Evolutionary conservation across 495 filamentous ascomycete species (phyloP).

Genomic region (Oidiodendron maius): DNA sequence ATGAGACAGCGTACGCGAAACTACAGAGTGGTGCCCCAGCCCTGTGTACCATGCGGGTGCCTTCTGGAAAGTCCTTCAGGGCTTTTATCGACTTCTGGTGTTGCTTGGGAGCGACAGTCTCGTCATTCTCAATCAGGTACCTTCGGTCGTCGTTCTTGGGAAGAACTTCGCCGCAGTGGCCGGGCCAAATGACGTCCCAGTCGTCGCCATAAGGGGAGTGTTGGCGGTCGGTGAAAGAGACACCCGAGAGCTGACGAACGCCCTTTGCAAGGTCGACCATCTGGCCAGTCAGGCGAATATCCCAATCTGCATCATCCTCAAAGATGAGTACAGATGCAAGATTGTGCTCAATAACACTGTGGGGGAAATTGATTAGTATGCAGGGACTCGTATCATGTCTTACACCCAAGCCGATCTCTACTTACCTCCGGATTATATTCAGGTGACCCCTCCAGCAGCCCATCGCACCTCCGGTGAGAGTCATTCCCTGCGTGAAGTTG

Average conservation of each 20-base stretch:
- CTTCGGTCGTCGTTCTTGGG: conserved; percentile 19
- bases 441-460: conserved; percentile 34
- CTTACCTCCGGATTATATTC: conserved; percentile 27
- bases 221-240: conserved; percentile 1
- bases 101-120: conserved; percentile 22
- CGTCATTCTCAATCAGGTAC: conserved; percentile 25
- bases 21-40: conserved; percentile 43
- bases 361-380: not conserved
- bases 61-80: conserved; percentile 26
- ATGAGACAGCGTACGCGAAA: conserved; percentile 49
- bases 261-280: conserved; percentile 23
- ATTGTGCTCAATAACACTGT: conserved; percentile 34
- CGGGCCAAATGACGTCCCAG: conserved; percentile 54
- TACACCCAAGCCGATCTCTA: not conserved
- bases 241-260: conserved; percentile 20
- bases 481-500: not conserved
- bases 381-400: not conserved
- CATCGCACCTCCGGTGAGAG: conserved; percentile 21
- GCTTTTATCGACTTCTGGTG: conserved; percentile 1
- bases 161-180: conserved; percentile 36
- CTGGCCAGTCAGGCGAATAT: conserved; percentile 35
- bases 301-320: conserved; percentile 45
- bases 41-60: conserved; percentile 41
- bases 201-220: conserved; percentile 50
- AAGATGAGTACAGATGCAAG: conserved; percentile 37